Percentiles rank a stretch among this genome's conserved stretches.
Conservation (phyloP, 768 basidiomycete genomes). For the Collybia mongolica region DNA sequence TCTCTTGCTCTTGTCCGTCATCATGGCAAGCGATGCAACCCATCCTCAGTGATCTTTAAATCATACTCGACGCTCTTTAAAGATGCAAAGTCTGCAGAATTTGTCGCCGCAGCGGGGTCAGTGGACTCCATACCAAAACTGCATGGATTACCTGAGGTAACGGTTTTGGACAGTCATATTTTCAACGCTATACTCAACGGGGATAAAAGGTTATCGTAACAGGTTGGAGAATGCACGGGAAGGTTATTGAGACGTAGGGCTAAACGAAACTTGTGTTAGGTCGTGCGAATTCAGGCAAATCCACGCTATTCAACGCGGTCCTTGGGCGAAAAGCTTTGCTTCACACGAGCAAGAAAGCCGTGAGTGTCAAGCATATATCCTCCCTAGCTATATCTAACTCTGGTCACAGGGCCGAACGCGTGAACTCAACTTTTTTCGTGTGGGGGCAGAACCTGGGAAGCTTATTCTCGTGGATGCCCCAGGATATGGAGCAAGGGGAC, state of each 20-base stretch:
- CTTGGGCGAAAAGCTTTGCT: conserved; percentile 55
- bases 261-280: conserved; percentile 36
- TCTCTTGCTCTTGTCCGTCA: conserved; percentile 2
- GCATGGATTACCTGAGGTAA: conserved; percentile 43
- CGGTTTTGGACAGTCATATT: background rate
- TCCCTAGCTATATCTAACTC: background rate
- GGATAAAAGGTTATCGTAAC: conserved; percentile 40
- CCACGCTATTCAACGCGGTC: conserved; percentile 69
- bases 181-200: too few relatives aligned
- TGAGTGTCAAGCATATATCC: conserved; percentile 30
- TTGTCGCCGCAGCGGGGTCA: conserved; percentile 37
- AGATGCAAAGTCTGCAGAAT: conserved; percentile 31
- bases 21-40: conserved; percentile 3
- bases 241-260: background rate
- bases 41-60: background rate
- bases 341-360: conserved; percentile 69
- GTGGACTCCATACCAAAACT: conserved; percentile 36
- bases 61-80: conserved; percentile 23
- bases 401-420: conserved; percentile 64
- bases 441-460: conserved; percentile 57
- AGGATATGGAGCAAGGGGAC: conserved; percentile 74
- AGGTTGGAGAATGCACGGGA: conserved; percentile 21
- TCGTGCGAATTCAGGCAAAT: conserved; percentile 79
- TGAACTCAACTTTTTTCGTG: conserved; percentile 67
- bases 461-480: conserved; percentile 77